Evolutionary conservation across 2,329 filamentous ascomycete genomes (phyloP).

Genomic region (Elsinoe ampelina): DNA sequence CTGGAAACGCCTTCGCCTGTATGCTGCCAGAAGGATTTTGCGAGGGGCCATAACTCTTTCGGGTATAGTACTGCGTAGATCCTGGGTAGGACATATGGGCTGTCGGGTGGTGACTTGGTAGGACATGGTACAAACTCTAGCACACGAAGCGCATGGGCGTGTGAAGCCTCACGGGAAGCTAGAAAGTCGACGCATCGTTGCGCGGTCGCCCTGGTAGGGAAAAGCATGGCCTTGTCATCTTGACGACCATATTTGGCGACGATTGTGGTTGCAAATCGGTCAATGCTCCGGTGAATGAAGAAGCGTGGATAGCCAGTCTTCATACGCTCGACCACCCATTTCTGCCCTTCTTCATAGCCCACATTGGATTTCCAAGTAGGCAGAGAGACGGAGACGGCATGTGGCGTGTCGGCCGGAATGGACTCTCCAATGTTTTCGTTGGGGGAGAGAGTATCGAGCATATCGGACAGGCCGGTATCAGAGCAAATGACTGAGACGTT

Average conservation of each 20-base stretch:
- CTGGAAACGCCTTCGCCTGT: constrained; percentile 88
- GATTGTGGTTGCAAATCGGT: constrained; percentile 61
- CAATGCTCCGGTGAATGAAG: constrained; percentile 80
- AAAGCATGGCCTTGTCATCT: constrained; percentile 64
- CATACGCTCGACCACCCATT: constrained; percentile 80
- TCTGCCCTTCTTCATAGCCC: constrained; percentile 85
- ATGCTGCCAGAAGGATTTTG: constrained; percentile 98
- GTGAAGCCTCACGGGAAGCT: constrained; percentile 46
- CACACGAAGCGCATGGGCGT: constrained; percentile 36
- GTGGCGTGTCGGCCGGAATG: constrained; percentile 67
- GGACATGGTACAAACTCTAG: constrained; percentile 57
- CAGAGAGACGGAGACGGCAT: constrained; percentile 90
- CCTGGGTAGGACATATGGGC: constrained; percentile 33
- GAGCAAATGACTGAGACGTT: constrained; percentile 2
- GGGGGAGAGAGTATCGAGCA: constrained; percentile 21
- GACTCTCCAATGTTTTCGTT: constrained; percentile 49
- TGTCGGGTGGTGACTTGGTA: constrained; percentile 41
- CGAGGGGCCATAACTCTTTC: constrained; percentile 55
- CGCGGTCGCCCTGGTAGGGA: constrained; percentile 65
- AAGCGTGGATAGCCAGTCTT: constrained; percentile 88
- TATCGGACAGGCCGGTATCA: constrained; percentile 9
- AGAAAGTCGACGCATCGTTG: constrained; percentile 68
- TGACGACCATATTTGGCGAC: constrained; percentile 53
- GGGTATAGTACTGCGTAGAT: constrained; percentile 58
- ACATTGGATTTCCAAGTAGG: constrained; percentile 89